Base-by-base conservation (phyloP, 2,329 filamentous ascomycete genomes). In the Trichoderma hamatum region DNA sequence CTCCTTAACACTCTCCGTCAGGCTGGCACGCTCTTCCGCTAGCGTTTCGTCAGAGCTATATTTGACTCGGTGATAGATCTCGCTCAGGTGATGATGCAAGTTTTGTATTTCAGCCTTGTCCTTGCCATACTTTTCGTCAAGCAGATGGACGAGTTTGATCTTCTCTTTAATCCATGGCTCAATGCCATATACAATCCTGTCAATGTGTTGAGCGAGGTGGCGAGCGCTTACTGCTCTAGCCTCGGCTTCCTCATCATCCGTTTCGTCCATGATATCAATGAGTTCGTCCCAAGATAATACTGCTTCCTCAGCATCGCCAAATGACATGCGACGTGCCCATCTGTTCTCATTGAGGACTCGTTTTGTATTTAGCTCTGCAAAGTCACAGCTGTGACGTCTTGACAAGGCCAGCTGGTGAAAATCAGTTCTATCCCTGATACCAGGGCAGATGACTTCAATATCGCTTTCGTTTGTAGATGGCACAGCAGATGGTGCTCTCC, bases 221-320 rank as follows among this genome's bases (percentile, higher is more conserved):
- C 82, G 85, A 11, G 88, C 84, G n/a, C 89, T 80, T 72, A 89
- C 85, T 3, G 86, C 76, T 11, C 81, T 77, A 24, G 79, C 78
- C 34, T 77, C 70, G 7, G 77, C 76, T 13, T 74, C 78, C 14
- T 74, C 52, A 49, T 77, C 75, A 43, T 74, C 72, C 3, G 72
- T 67, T 6, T 69, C 66, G 21, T 84, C 81, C 34, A 73, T 71
- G 2, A 84, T 70, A 67, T 82, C 80, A 4, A 82, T 78, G 30
- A 90, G 78, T 59, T 87, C 84, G 5, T 86, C 82, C 91, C 91
- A 94, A 19, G 81, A 83, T 1, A 94, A 80, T 9, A 94, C 81
- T n/a, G 89, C 91, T 70, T 93, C 90, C 79, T 92, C 91, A 1
- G 90, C 92, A 55, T 90, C 85, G 69, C 90, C 89, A 77, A 94